A percentile compares a stretch with the other conserved stretches of the same genome.
These are phyloP conservation scores for Eimeria tenella DNA, from an alignment of 169 alveolate species.

Conservation along the genomic window DNA sequence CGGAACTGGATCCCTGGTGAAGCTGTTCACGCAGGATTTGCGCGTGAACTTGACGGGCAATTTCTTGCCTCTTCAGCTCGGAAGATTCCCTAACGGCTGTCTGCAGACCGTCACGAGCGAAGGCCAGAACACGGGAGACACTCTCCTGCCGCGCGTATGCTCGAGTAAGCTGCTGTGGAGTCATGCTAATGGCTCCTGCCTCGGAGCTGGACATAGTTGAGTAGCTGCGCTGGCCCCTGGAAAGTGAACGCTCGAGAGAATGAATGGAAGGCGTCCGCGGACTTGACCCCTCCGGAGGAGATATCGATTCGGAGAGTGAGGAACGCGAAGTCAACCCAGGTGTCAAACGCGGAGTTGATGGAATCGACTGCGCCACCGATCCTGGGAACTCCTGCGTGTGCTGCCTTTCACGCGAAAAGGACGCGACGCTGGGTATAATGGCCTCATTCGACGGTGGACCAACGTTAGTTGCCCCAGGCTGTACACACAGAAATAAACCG, in stretches of 20 bases:
- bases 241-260: slow-evolving; percentile 4
- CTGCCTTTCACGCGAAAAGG: background rate
- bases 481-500: background rate
- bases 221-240: slow-evolving; percentile 9
- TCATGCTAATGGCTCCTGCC: slow-evolving; percentile 1
- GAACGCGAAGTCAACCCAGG: background rate
- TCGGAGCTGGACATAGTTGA: background rate
- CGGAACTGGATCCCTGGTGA: slow-evolving; percentile 1
- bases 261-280: slow-evolving; percentile 20
- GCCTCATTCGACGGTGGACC: background rate
- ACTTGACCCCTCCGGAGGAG: slow-evolving; percentile 1
- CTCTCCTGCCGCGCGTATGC: slow-evolving; percentile 39
- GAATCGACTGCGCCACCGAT: background rate
- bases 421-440: background rate
- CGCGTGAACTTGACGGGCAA: slow-evolving; percentile 14
- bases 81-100: background rate
- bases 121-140: slow-evolving; percentile 22
- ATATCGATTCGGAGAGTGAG: slow-evolving; percentile 15
- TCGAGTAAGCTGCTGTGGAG: slow-evolving; percentile 8
- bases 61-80: slow-evolving; percentile 26
- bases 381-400: slow-evolving; percentile 37
- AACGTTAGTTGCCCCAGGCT: background rate
- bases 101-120: slow-evolving; percentile 20
- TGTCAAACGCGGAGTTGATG: slow-evolving; percentile 24
- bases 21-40: slow-evolving; percentile 37